Evolutionary conservation across 768 basidiomycete species (phyloP), one percentile per base, ranked within the genome.

Genomic region (Kwoniella dejecticola): DNA sequence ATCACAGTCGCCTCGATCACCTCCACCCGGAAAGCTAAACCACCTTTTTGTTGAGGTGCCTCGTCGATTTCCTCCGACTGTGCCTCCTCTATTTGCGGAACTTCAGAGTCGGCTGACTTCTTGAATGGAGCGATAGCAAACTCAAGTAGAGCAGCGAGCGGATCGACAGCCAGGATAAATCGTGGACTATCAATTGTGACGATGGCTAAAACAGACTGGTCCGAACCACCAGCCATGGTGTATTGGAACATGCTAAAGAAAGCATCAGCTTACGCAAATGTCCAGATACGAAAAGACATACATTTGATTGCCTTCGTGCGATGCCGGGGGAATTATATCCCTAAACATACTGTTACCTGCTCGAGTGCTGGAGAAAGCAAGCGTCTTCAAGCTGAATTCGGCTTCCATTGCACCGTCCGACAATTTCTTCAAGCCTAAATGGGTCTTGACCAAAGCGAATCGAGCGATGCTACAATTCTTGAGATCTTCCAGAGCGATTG

Each of bases 291-390:
- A 4, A 3, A 4, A 7, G 21, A 68, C 77, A 68, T 45, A 77
- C 77, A 98, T 88, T 71, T 82, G 81, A 48, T 96, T 91, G 62
- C 94, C 93, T 52, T 88, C 85, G 69, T 96, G 91, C 58, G 87
- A 85, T 13, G 91, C 89, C 4, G 92, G 88, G 12, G 96, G 95
- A 63, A 99, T 90, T 58, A 99, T 93, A 77, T 98, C 94, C 41
- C 93, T 85, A 82, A 93, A 97, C 70, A 85, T 88, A 24, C 91
- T 89, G 47, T 82, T 82, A 6, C 91, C 90, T 0, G 89, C 85
- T 53, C 88, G 83, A 1, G 88, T 97, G 75, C 95, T 94, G 77
- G 84, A 87, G 83, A 97, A 88, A 0, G 91, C 91, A 72, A 98
- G 88, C 0, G 95, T 94, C 69, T 87, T 86, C n/a, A 97, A 79